Conservation (phyloP, 495 filamentous ascomycete species). For the Penicillium subrubescens region DNA sequence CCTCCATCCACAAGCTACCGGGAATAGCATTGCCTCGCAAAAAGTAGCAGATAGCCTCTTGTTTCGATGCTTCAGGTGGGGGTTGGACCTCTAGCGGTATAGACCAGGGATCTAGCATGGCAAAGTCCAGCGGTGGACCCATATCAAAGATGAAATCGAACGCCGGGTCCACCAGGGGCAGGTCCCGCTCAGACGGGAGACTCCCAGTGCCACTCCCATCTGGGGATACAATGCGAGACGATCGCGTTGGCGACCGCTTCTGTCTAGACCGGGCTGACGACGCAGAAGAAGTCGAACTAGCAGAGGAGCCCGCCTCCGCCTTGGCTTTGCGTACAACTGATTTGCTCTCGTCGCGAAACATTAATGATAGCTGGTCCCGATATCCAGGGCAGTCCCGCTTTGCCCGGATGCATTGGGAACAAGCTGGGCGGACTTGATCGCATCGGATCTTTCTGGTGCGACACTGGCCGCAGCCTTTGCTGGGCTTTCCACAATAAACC, state of each 20-base stretch:
- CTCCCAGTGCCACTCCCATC: slow-evolving; percentile 17
- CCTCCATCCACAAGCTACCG: slow-evolving; percentile 35
- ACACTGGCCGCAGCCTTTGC: slow-evolving; percentile 73
- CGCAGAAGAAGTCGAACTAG: background rate
- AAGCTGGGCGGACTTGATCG: slow-evolving; percentile 64
- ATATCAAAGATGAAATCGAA: slow-evolving; percentile 19
- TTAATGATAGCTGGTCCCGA: slow-evolving; percentile 65
- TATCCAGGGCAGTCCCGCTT: slow-evolving; percentile 70
- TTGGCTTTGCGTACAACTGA: slow-evolving; percentile 70
- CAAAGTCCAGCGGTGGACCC: slow-evolving; percentile 19
- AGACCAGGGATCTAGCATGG: slow-evolving; percentile 7
- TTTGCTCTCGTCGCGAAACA: slow-evolving; percentile 75
- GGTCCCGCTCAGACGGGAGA: slow-evolving; percentile 1
- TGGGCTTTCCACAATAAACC: slow-evolving; percentile 77
- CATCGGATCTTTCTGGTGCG: slow-evolving; percentile 67
- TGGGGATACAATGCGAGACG: slow-evolving; percentile 25
- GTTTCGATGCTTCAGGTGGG: slow-evolving; percentile 26
- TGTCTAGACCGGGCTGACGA: slow-evolving; percentile 8
- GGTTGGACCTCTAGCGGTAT: slow-evolving; percentile 29
- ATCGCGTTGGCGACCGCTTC: slow-evolving; percentile 13
- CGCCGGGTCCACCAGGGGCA: slow-evolving; percentile 12
- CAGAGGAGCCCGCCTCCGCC: slow-evolving; percentile 47
- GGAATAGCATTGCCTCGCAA: slow-evolving; percentile 43
- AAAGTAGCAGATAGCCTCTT: slow-evolving; percentile 49
- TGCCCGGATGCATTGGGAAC: slow-evolving; percentile 69